These are phyloP conservation scores for Neopestalotiopsis clavispora DNA, from an alignment of 2,329 filamentous ascomycete species.

Conservation along the genomic window DNA sequence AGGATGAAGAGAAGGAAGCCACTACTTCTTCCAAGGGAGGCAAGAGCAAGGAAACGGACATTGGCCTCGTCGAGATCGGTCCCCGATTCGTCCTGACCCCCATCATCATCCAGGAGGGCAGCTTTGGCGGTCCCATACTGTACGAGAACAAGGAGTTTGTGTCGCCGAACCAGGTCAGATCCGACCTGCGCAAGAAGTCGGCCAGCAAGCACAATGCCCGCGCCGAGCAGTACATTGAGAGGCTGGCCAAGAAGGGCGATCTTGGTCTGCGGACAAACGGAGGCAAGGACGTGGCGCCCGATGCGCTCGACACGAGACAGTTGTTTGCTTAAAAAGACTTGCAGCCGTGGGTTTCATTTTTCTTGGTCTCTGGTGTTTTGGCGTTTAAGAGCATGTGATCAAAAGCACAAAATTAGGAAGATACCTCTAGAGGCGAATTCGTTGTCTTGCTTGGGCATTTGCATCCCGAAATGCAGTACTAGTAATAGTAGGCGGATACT, in stretches of 20 bases:
- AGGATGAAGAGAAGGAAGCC: slow-evolving; percentile 47
- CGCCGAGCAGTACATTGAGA: slow-evolving; percentile 74
- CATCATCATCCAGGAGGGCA: slow-evolving; percentile 85
- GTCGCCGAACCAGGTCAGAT: slow-evolving; percentile 89
- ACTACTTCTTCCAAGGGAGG: slow-evolving; percentile 31
- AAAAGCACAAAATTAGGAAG: background rate
- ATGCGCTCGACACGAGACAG: slow-evolving; percentile 76
- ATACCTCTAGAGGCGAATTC: background rate
- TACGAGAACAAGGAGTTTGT: slow-evolving; percentile 99
- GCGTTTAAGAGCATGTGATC: background rate
- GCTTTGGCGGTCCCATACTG: slow-evolving; percentile 94
- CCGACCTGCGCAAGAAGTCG: slow-evolving; percentile 78
- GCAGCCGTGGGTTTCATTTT: background rate
- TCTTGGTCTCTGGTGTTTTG: background rate
- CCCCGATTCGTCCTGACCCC: slow-evolving; percentile 85
- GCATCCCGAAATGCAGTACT: background rate
- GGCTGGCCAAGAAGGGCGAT: slow-evolving; percentile 74
- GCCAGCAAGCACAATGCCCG: slow-evolving; percentile 79
- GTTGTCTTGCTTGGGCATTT: background rate
- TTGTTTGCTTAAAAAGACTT: slow-evolving; percentile 68
- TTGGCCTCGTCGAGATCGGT: slow-evolving; percentile 90
- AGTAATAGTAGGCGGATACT: background rate
- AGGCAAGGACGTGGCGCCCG: slow-evolving; percentile 64
- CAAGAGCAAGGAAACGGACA: slow-evolving; percentile 67
- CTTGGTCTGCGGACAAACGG: slow-evolving; percentile 75